phyloP scores from a whole-genome alignment of 2,329 filamentous ascomycete genomes.

The Allantophomopsis cytisporea region DNA sequence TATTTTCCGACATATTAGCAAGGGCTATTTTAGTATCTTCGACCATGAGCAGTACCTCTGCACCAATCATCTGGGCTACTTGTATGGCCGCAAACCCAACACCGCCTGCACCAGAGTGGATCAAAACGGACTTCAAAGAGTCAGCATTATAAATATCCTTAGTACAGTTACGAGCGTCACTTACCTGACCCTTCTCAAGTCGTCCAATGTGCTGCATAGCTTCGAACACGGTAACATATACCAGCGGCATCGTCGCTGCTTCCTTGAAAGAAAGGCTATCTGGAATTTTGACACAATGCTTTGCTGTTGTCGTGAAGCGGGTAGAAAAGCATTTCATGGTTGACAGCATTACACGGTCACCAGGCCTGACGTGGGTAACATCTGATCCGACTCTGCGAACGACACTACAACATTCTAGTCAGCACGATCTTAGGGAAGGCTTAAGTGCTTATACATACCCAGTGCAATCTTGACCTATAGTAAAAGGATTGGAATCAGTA shows the following conservation, averaged over 20 bases:
- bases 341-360: constrained; percentile 10
- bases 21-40: no score
- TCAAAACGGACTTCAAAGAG: constrained; percentile 16
- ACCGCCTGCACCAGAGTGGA: constrained; percentile 18
- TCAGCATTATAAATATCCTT: no score
- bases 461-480: no score
- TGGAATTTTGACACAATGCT: constrained; percentile 11
- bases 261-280: constrained; percentile 7
- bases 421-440: no score
- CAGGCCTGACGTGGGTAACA: constrained; percentile 8
- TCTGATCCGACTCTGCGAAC: constrained; percentile 10
- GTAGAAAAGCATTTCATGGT: neutral
- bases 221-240: constrained; percentile 6
- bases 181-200: constrained; percentile 15
- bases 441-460: no score
- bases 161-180: neutral
- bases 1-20: no score
- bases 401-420: constrained; percentile 12
- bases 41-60: no score
- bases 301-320: constrained; percentile 1
- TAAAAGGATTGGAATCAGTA: no score
- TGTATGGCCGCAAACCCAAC: constrained; percentile 18
- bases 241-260: constrained; percentile 6
- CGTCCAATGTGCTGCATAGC: constrained; percentile 5
- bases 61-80: constrained; percentile 12